phyloP scores from a whole-genome alignment of 345 rosid genomes.

The Acer yangbiense region DNA sequence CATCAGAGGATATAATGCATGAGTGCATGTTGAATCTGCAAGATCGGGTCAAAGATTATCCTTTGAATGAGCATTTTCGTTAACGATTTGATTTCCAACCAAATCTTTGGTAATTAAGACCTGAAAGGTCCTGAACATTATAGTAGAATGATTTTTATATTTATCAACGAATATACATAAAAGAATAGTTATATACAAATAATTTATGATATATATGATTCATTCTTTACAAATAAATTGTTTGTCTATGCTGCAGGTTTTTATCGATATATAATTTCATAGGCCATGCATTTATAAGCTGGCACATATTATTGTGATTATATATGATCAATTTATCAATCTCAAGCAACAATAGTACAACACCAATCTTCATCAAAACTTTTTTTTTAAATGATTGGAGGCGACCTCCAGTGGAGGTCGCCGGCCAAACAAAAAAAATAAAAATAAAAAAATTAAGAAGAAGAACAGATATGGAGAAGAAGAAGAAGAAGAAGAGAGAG shows the following conservation, averaged over 20 bases:
- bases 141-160: background rate
- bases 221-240: background rate
- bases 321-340: no score
- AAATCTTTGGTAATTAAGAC: conserved; percentile 11
- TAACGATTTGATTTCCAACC: conserved; percentile 23
- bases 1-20: background rate
- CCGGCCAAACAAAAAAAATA: no score
- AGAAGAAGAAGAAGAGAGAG: no score
- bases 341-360: no score
- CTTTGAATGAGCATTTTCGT: conserved; percentile 34
- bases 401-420: no score
- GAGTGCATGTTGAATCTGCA: conserved; percentile 27
- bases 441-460: no score
- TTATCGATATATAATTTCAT: background rate
- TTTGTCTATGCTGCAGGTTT: background rate
- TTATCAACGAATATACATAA: no score
- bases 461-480: no score
- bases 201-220: background rate
- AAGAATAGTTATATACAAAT: background rate
- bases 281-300: background rate
- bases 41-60: conserved; percentile 60
- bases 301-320: no score
- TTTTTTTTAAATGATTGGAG: no score
- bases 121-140: background rate
- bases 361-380: no score